Conservation (phyloP, 2,329 filamentous ascomycete genomes). For the Epichloe brachyelytri region DNA sequence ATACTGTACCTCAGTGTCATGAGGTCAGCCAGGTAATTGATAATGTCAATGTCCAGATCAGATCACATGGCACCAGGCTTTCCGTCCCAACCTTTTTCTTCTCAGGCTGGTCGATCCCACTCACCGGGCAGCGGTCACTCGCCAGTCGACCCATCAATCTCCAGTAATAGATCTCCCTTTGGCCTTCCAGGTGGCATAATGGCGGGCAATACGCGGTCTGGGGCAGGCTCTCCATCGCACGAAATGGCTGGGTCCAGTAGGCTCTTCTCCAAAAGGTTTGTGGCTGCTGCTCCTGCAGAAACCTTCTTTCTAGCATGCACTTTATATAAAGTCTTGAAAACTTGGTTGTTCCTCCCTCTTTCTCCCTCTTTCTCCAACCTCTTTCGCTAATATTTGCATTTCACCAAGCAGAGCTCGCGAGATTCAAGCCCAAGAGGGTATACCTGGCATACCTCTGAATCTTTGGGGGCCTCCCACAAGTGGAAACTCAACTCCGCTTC, state of each 20-base stretch:
- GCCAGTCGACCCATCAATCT: slow-evolving; percentile 59
- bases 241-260: slow-evolving; percentile 61
- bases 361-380: neutral
- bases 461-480: slow-evolving; percentile 97
- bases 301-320: neutral
- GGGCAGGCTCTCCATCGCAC: slow-evolving; percentile 92
- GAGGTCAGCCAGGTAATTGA: slow-evolving; percentile 50
- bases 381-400: neutral
- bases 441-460: slow-evolving; percentile 52
- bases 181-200: slow-evolving; percentile 54
- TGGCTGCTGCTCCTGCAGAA: slow-evolving; percentile 8
- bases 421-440: slow-evolving; percentile 91
- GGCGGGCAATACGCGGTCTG: slow-evolving; percentile 54
- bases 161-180: slow-evolving; percentile 57
- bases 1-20: slow-evolving; percentile 6
- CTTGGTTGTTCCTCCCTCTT: neutral
- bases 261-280: slow-evolving; percentile 86
- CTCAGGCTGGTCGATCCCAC: slow-evolving; percentile 55
- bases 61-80: slow-evolving; percentile 81
- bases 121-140: slow-evolving; percentile 73
- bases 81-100: slow-evolving; percentile 51
- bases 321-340: neutral
- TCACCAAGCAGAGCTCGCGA: slow-evolving; percentile 64
- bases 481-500: slow-evolving; percentile 87
- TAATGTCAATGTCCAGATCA: slow-evolving; percentile 84